Base-by-base conservation (phyloP, 2,329 filamentous ascomycete species). In the Davidsoniella virescens region DNA sequence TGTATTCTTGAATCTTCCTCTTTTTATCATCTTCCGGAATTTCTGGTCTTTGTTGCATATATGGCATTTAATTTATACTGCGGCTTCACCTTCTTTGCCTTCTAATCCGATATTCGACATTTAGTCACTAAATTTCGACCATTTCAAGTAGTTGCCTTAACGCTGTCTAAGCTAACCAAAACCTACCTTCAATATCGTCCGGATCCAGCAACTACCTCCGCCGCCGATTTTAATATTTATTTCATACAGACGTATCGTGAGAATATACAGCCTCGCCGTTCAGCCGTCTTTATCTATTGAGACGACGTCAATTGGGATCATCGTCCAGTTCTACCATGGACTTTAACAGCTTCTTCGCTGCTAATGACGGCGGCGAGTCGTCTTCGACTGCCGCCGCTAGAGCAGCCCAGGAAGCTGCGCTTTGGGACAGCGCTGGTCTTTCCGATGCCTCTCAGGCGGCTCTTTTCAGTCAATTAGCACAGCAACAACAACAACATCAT, bases 401-500 rank as follows among this genome's bases (percentile, higher is more conserved):
- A n/a, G 48, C 50, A 40, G 33, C 52, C 14, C 52, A 53, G 26
- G 52, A 53, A 44, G 48, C 44, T 10, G 48, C 52, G 4, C 40
- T 53, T 16, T 53, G 52, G 52, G 7, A 6, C 26, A 29, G 26
- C 26, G 26, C 26, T 29, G 26, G 26, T 6, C 10, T 29, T 29
- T 29, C 26, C 1, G 48, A 54, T 18, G 44, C 49, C 10, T 50
- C 52, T 3, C 40, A 48, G 12, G 39, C 46, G 25, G 36, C 38
- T 26, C 25, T 50, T 23, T 41, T 44, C 40, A 38, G 8, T 20
- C 47, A 53, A n/a, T 33, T 42, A 5, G 38, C 43, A 14, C 43
- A 50, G n/a, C 49, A 54, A 39, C 49, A 54, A 50, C 48, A 51
- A 44, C 51, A 53, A 38, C 42, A 47, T 20, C 39, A 17, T 8